Evolutionary conservation across 495 filamentous ascomycete species (phyloP).

Genomic region (Mytilinidion resinicola): DNA sequence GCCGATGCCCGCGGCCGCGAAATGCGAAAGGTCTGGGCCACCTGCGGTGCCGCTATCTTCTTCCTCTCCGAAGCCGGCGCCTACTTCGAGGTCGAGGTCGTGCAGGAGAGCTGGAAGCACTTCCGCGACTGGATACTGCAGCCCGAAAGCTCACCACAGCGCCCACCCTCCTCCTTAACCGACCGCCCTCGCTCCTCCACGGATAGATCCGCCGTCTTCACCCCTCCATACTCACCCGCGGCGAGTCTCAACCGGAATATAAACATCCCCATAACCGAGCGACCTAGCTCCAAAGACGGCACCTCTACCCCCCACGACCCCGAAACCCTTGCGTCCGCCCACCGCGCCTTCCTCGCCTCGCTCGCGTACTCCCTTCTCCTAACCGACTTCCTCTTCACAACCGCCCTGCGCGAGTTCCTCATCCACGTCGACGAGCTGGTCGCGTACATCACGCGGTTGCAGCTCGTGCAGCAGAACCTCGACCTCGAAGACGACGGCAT

Average conservation of each 20-base stretch:
- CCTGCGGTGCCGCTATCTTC: constrained; percentile 73
- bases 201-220: neutral
- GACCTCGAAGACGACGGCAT: constrained; percentile 79
- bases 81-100: constrained; percentile 86
- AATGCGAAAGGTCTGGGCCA: constrained; percentile 82
- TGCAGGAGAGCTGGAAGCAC: constrained; percentile 65
- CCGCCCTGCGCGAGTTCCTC: constrained; percentile 62
- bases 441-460: constrained; percentile 63
- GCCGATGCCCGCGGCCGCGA: constrained; percentile 51
- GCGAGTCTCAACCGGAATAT: neutral
- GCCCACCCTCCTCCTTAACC: neutral
- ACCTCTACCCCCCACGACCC: constrained; percentile 58
- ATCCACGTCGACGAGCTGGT: constrained; percentile 69
- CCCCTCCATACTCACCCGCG: neutral
- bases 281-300: neutral
- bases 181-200: neutral
- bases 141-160: neutral
- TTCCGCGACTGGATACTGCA: constrained; percentile 46
- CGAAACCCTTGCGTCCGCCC: constrained; percentile 72
- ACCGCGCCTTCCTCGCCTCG: constrained; percentile 64
- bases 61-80: constrained; percentile 77
- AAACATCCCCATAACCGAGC: too few relatives aligned
- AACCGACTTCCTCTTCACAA: constrained; percentile 60
- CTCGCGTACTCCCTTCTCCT: constrained; percentile 66
- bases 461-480: constrained; percentile 62